Percentiles rank a stretch among this genome's conserved stretches.
These are phyloP conservation scores for Wickerhamiella musiphila DNA, from an alignment of 805 yeast species.

Conservation along the genomic window DNA sequence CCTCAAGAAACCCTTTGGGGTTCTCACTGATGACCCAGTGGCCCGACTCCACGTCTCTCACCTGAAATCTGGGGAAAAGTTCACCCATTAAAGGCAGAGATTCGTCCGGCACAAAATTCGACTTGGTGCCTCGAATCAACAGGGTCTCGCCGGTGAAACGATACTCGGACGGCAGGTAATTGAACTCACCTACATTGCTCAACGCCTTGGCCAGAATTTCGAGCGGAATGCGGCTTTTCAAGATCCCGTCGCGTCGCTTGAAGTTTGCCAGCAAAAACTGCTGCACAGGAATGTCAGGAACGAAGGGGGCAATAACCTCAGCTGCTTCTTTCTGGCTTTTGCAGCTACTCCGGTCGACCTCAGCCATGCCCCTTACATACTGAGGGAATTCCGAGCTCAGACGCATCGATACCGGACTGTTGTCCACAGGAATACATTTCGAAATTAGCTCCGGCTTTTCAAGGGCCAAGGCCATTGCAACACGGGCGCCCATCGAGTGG, in stretches of 20 bases:
- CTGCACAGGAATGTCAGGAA: slow-evolving; percentile 39
- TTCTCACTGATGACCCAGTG: slow-evolving; percentile 89
- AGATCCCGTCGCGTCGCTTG: slow-evolving; percentile 24
- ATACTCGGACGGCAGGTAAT: slow-evolving; percentile 36
- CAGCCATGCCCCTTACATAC: slow-evolving; percentile 46
- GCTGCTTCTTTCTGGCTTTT: slow-evolving; percentile 51
- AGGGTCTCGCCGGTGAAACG: slow-evolving; percentile 58
- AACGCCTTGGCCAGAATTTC: slow-evolving; percentile 48
- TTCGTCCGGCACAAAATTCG: slow-evolving; percentile 72
- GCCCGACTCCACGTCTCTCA: slow-evolving; percentile 64
- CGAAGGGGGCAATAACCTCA: slow-evolving; percentile 41
- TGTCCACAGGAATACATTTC: slow-evolving; percentile 64
- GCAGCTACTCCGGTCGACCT: slow-evolving; percentile 33
- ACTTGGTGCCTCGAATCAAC: slow-evolving; percentile 62
- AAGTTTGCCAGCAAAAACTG: slow-evolving; percentile 67
- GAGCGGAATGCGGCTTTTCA: slow-evolving; percentile 48
- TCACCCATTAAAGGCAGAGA: slow-evolving; percentile 51
- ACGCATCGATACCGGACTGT: slow-evolving; percentile 62
- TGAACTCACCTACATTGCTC: slow-evolving; percentile 61
- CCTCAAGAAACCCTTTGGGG: slow-evolving; percentile 54
- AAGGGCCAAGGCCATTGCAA: slow-evolving; percentile 74
- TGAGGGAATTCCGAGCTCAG: slow-evolving; percentile 42
- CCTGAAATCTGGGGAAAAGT: slow-evolving; percentile 62
- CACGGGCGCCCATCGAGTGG: slow-evolving; percentile 64
- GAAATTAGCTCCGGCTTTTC: slow-evolving; percentile 43